Evolutionary conservation across 106 monocot genomes (phyloP), one percentile per base, ranked within the genome.

Genomic region (Narthecium ossifragum): DNA sequence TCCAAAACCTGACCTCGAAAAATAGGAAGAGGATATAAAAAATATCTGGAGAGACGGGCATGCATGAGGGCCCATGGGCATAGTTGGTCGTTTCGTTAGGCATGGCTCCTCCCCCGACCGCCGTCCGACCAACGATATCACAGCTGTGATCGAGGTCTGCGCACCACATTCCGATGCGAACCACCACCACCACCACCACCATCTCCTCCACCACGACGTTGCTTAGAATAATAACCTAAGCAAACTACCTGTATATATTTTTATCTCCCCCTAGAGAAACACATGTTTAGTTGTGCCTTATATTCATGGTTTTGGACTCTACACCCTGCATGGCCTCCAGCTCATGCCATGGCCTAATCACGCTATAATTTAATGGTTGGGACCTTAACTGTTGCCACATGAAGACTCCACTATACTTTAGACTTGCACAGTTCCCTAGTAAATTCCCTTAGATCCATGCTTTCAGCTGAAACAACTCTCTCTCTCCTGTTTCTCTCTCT

Each of bases 361-460:
- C 28, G 15, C 28, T 15, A 55, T 25, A 55, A 55, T 11, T 18
- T 8, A 57, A 33, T 20, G 18, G 2, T 18, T 14, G 34, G 32
- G 5, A 57, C 14, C 56, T 33, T 31, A 17, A 38, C 31, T 27
- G 46, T n/a, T 34, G 23, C 68, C 33, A n/a, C 25, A 49, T 58
- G 31, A 36, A 46, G 12, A 31, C 47, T 64, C 34, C 34, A 15
- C 11, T 9, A 9, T 32, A 37, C 55, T 46, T 46, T 28, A 62
- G 17, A 55, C 23, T 15, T 62, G 54, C 47, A 22, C 70, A 62
- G 24, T 55, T 62, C 70, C 70, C 70, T 26, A 71, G 70, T 55
- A 71, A 71, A 71, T 71, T 71, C 62, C 61, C 28, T 43, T 61
- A 70, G 70, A 70, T 71, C 70, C 62, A 71, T 62, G 70, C 39